Base-by-base conservation (phyloP, 2,329 filamentous ascomycete species). In the Trichothecium sympodiale region DNA sequence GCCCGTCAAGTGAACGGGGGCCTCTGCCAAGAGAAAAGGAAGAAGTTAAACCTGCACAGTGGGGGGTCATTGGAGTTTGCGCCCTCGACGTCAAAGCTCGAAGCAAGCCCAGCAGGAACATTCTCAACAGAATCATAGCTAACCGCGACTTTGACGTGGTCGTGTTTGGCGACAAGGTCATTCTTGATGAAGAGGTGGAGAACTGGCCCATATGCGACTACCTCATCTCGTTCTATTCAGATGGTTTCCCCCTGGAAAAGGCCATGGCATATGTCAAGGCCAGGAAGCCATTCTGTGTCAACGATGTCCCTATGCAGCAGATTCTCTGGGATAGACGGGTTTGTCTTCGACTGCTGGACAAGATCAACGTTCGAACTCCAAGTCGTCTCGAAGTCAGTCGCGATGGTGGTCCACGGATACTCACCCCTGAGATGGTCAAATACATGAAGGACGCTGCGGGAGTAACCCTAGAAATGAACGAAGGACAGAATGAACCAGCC, bases 141-240 rank as follows among this genome's bases (percentile, higher is more conserved):
- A 88, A 93, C 45, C 77, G 80, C 34, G 89, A 96, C 48, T 96
- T 98, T 51, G 89, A 98, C 50, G 88, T 96, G 17, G 81, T 94
- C 42, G 89, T 98, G 10, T 98, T 98, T 63, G 93, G 91, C 33
- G 91, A 98, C 64, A 98, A 98, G 61, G 89, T 95, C 30, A 98
- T 98, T 46, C 69, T 98, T 26, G 91, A 98, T 52, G 91, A 98
- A 72, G 84, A 83, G 43, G 82, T 95, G 38, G 87, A 94, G 59
- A 94, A 95, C 54, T 95, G 88, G 88, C 88, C 88, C 14, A 77
- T 94, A 37, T 93, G 86, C 58, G 91, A 98, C 61, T 98, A 94
- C 51, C 64, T 98, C 38, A 94, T 98, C 51, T 94, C 88, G 3
- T 98, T 98, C 62, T 98, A 96, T 60, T 96, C 89, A 0, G 89